A percentile compares a stretch with the other conserved stretches of the same genome.
These are phyloP conservation scores for Tetrapisispora iriomotensis DNA, from an alignment of 805 yeast species.

Conservation along the genomic window DNA sequence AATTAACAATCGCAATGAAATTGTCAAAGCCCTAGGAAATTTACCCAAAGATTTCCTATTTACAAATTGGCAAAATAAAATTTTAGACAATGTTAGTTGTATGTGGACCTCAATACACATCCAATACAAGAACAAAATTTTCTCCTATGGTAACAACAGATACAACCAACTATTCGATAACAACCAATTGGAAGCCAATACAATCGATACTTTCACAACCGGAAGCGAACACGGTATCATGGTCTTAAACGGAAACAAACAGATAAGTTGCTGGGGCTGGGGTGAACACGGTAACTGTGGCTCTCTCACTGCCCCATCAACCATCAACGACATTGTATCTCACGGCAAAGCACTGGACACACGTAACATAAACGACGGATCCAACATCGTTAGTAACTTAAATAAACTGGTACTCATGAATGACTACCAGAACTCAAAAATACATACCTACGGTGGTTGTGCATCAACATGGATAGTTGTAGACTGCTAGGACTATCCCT, in stretches of 20 bases:
- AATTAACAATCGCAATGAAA: constrained; percentile 9
- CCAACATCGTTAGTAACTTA: background rate
- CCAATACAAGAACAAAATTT: constrained; percentile 18
- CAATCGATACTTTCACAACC: constrained; percentile 27
- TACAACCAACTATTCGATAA: constrained; percentile 53
- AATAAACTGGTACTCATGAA: background rate
- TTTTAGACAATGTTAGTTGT: constrained; percentile 7
- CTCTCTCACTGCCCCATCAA: background rate
- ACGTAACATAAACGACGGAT: background rate
- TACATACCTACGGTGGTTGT: constrained; percentile 44
- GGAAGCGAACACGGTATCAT: constrained; percentile 88
- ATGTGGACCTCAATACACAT: constrained; percentile 82
- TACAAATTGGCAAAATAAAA: constrained; percentile 7
- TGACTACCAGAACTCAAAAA: background rate
- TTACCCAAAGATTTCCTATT: constrained; percentile 13
- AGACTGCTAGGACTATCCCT: background rate
- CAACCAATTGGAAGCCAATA: background rate
- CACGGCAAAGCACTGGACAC: background rate
- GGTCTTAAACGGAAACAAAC: constrained; percentile 11
- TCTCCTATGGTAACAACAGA: constrained; percentile 63
- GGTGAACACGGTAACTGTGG: constrained; percentile 98
- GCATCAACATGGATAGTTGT: constrained; percentile 53
- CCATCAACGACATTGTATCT: constrained; percentile 20
- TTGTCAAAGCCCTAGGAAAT: constrained; percentile 10
- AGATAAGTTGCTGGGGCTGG: constrained; percentile 88